These are phyloP conservation scores for Solanum lycopersicoides DNA, from an alignment of 257 asterid species.

Conservation along the genomic window DNA sequence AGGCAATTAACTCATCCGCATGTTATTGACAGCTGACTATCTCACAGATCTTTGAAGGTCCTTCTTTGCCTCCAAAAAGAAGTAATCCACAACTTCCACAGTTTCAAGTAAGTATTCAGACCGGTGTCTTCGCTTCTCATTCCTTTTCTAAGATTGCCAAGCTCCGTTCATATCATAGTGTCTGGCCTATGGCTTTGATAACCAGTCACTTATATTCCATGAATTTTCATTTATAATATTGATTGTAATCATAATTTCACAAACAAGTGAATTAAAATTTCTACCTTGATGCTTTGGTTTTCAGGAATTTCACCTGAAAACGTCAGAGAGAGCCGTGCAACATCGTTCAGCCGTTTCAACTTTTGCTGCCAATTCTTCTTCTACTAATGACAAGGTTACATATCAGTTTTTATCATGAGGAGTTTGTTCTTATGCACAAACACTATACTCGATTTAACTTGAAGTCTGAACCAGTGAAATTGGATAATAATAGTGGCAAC, in stretches of 20 bases:
- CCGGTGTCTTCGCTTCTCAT: neutral
- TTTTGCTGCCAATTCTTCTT: conserved; percentile 18
- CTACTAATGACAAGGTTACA: conserved; percentile 25
- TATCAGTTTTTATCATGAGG: neutral
- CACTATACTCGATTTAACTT: neutral
- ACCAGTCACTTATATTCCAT: neutral
- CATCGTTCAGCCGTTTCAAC: conserved; percentile 39
- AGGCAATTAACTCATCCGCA: neutral
- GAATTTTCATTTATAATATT: neutral
- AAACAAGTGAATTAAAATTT: conserved; percentile 1
- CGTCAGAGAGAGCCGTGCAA: conserved; percentile 74
- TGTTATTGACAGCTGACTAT: conserved; percentile 1
- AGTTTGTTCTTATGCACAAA: neutral
- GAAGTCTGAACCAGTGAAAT: neutral
- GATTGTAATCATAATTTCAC: neutral
- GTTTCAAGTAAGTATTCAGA: conserved; percentile 53
- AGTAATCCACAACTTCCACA: conserved; percentile 57
- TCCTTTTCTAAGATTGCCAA: neutral
- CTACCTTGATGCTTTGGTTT: conserved; percentile 11
- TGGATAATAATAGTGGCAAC: neutral
- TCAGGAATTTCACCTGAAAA: conserved; percentile 86
- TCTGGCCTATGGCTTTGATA: neutral
- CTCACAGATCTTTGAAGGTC: conserved; percentile 75
- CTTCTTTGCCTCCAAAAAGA: conserved; percentile 64
- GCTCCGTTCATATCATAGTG: neutral